These are phyloP conservation scores for Alternaria burnsii DNA, from an alignment of 2,329 filamentous ascomycete genomes.

Conservation along the genomic window DNA sequence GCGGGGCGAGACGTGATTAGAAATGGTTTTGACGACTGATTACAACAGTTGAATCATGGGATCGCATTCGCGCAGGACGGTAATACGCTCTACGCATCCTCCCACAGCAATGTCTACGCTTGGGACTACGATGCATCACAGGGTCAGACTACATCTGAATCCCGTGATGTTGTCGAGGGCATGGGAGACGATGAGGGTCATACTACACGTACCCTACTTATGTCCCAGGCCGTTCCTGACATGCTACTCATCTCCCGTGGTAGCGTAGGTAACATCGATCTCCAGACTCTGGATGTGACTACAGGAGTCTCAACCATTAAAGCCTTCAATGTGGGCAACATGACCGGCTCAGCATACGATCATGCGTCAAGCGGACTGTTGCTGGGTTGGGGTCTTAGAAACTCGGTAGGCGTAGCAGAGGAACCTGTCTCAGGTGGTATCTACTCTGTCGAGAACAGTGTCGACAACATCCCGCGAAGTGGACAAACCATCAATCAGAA, in stretches of 20 bases:
- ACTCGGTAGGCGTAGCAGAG: conserved; percentile 76
- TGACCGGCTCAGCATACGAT: conserved; percentile 52
- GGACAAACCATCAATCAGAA: conserved; percentile 70
- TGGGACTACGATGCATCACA: conserved; percentile 70
- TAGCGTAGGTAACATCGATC: conserved; percentile 70
- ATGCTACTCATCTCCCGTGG: conserved; percentile 72
- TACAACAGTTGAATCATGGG: conserved; percentile 59
- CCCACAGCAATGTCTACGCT: conserved; percentile 65
- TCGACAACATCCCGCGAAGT: conserved; percentile 68
- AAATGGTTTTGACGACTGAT: conserved; percentile 9
- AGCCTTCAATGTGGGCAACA: conserved; percentile 63
- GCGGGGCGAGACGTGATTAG: not conserved
- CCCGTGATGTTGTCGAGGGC: conserved; percentile 65
- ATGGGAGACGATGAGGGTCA: conserved; percentile 69
- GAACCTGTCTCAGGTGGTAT: conserved; percentile 62
- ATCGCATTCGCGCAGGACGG: conserved; percentile 60
- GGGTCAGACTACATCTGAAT: conserved; percentile 57
- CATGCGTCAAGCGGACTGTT: conserved; percentile 61
- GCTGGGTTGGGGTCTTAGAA: conserved; percentile 74
- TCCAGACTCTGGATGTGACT: conserved; percentile 57
- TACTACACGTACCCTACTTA: conserved; percentile 71
- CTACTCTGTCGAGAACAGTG: conserved; percentile 73
- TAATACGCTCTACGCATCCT: conserved; percentile 64
- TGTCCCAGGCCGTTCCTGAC: conserved; percentile 64
- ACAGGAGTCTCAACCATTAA: conserved; percentile 74